Conservation (phyloP, 768 basidiomycete species). For the Podaxis sp. region DNA sequence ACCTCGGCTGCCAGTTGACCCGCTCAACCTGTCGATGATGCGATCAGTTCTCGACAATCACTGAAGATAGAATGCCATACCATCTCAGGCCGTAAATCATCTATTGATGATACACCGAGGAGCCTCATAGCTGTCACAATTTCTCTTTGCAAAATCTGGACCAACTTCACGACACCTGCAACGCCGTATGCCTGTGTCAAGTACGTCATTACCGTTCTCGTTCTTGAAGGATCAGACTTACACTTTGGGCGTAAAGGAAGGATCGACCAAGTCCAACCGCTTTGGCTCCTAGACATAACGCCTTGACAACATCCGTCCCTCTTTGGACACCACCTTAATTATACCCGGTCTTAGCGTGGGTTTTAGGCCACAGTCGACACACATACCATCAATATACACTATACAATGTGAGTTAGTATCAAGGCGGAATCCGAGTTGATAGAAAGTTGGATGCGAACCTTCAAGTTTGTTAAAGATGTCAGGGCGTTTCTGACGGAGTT, state of each 20-base stretch:
- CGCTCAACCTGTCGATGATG: constrained; percentile 51
- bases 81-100: constrained; percentile 74
- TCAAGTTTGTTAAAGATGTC: constrained; percentile 73
- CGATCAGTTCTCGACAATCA: neutral
- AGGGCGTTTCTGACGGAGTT: constrained; percentile 68
- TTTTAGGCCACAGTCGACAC: neutral
- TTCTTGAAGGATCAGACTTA: constrained; percentile 30
- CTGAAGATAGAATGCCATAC: constrained; percentile 37
- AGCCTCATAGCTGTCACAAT: constrained; percentile 76
- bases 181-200: constrained; percentile 69
- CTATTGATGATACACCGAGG: constrained; percentile 64
- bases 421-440: neutral
- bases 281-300: constrained; percentile 83
- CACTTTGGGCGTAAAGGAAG: constrained; percentile 85
- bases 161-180: constrained; percentile 63
- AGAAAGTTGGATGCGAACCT: constrained; percentile 36
- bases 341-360: neutral
- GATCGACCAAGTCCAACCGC: constrained; percentile 86
- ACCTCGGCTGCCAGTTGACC: constrained; percentile 54
- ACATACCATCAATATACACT: constrained; percentile 85
- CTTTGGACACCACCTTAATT: constrained; percentile 16
- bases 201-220: neutral
- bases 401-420: constrained; percentile 12
- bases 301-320: constrained; percentile 75
- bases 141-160: constrained; percentile 73